These are phyloP conservation scores for Pharus latifolius DNA, from an alignment of 176 grass and related monocot species.

Conservation along the genomic window DNA sequence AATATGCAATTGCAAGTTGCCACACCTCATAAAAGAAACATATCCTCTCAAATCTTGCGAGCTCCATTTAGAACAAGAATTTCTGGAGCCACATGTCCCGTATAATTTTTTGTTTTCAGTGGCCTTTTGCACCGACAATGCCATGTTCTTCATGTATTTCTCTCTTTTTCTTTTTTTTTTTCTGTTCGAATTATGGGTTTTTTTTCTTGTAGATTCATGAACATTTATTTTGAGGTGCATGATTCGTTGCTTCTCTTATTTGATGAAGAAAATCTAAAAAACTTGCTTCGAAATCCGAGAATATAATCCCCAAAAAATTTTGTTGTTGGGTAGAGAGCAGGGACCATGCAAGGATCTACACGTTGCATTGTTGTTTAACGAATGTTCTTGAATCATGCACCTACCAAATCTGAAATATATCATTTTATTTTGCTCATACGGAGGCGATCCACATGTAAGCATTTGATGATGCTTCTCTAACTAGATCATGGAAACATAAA, in stretches of 20 bases:
- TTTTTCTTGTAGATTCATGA: background rate
- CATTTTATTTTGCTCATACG: background rate
- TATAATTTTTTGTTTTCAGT: too few relatives aligned
- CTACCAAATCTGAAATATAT: background rate
- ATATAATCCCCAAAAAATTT: background rate
- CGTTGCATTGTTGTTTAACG: background rate
- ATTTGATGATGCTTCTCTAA: conserved; percentile 14
- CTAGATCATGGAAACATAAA: background rate
- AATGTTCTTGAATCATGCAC: background rate
- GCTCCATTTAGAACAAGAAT: background rate
- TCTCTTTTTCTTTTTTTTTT: background rate
- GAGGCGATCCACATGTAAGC: background rate
- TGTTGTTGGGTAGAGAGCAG: background rate
- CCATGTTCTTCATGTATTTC: background rate
- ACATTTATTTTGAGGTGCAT: background rate
- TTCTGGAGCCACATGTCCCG: conserved; percentile 1
- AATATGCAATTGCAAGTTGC: too few relatives aligned
- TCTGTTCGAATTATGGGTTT: background rate
- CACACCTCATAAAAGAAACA: background rate
- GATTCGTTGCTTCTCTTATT: background rate
- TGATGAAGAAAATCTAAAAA: background rate
- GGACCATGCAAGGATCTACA: background rate
- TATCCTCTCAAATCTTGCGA: background rate
- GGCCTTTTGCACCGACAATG: background rate
- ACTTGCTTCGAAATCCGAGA: background rate